These are phyloP conservation scores for Sporothrix brasiliensis DNA, from an alignment of 2,329 filamentous ascomycete species.

Conservation along the genomic window DNA sequence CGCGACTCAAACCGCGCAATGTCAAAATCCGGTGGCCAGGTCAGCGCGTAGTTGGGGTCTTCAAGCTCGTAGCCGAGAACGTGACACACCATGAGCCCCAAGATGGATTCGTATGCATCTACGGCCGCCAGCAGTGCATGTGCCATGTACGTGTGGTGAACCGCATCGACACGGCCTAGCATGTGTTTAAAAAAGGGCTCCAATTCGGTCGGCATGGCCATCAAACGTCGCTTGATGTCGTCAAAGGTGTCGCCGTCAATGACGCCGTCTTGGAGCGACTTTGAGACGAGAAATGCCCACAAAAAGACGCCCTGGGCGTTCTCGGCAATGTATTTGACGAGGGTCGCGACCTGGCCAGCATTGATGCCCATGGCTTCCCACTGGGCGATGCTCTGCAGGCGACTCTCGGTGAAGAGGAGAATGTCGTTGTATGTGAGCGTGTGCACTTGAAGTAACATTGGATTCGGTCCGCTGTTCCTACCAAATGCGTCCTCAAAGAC, in stretches of 20 bases:
- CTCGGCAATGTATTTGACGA: neutral
- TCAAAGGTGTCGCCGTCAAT: conserved; percentile 21
- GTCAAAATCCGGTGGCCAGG: conserved; percentile 69
- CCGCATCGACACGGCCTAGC: conserved; percentile 1
- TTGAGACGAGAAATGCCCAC: conserved; percentile 23
- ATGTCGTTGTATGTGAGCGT: conserved; percentile 22
- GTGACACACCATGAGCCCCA: neutral
- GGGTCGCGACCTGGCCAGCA: conserved; percentile 57
- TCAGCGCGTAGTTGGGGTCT: conserved; percentile 5
- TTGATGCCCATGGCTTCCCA: conserved; percentile 50
- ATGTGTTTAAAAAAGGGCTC: conserved; percentile 25
- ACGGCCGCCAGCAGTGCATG: conserved; percentile 12
- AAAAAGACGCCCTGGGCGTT: conserved; percentile 26
- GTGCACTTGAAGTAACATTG: conserved; percentile 7
- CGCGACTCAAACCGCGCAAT: neutral
- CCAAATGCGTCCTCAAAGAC: conserved; percentile 21
- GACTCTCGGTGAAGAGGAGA: conserved; percentile 49
- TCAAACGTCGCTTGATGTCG: neutral
- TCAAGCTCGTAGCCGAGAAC: neutral
- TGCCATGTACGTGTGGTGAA: conserved; percentile 20
- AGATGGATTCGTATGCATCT: neutral
- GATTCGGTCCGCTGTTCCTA: neutral
- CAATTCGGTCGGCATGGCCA: neutral
- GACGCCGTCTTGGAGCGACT: conserved; percentile 12
- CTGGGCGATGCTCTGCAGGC: neutral